Percentiles rank a stretch among this genome's conserved stretches.
phyloP scores from a whole-genome alignment of 768 basidiomycete genomes.

The Leccinum ochraceum region DNA sequence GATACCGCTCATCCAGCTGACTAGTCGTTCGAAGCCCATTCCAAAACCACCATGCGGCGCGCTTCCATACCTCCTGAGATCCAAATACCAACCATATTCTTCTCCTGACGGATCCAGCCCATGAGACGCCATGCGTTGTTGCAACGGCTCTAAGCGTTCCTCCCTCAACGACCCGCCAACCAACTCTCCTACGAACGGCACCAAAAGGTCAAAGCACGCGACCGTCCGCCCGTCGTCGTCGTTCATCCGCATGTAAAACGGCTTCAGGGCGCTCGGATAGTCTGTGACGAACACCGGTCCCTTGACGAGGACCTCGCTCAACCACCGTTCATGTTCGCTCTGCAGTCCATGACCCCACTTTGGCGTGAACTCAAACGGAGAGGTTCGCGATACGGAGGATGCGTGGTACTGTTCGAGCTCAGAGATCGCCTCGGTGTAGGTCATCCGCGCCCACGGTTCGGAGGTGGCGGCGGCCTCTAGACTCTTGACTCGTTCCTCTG shows the following conservation, averaged over 20 bases:
- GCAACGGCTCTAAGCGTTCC: constrained; percentile 60
- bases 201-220: constrained; percentile 94
- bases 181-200: constrained; percentile 87
- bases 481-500: constrained; percentile 27
- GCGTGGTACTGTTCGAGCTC: constrained; percentile 46
- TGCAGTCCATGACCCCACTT: constrained; percentile 72
- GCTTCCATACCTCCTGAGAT: constrained; percentile 80
- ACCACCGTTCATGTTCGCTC: constrained; percentile 92
- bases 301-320: constrained; percentile 64
- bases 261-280: constrained; percentile 82
- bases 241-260: constrained; percentile 91
- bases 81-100: constrained; percentile 72
- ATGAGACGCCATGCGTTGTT: constrained; percentile 47
- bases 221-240: constrained; percentile 56
- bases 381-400: constrained; percentile 22
- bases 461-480: constrained; percentile 40
- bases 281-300: constrained; percentile 92
- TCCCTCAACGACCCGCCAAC: constrained; percentile 91
- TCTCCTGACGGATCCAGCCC: constrained; percentile 44
- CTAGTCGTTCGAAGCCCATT: constrained; percentile 89
- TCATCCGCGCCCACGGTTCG: constrained; percentile 66
- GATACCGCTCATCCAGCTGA: constrained; percentile 84
- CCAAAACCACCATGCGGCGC: constrained; percentile 96
- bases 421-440: constrained; percentile 75
- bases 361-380: constrained; percentile 56